phyloP scores from a whole-genome alignment of 2,329 filamentous ascomycete genomes.

The Colletotrichum zoysiae region DNA sequence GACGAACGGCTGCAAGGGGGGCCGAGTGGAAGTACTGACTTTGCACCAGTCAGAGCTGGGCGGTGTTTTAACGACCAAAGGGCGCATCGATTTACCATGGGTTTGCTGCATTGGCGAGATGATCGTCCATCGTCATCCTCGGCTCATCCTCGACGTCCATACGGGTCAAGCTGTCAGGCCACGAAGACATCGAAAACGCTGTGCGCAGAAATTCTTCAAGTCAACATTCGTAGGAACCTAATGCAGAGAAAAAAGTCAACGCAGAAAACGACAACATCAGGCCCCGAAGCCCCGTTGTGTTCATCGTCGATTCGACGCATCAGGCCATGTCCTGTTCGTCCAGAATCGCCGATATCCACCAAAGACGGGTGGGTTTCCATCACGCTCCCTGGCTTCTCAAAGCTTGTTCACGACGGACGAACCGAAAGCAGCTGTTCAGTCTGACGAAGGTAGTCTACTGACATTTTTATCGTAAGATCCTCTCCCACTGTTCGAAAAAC shows the following conservation, averaged over 20 bases:
- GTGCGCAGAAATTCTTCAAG: neutral
- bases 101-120: slow-evolving; percentile 4
- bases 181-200: neutral
- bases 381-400: neutral
- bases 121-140: too few relatives aligned
- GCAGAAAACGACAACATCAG: neutral
- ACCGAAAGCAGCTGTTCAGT: too few relatives aligned
- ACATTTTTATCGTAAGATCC: too few relatives aligned
- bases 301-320: neutral
- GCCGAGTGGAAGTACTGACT: neutral
- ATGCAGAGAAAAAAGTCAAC: neutral
- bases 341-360: neutral
- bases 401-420: too few relatives aligned
- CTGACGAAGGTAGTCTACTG: too few relatives aligned
- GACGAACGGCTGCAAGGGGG: slow-evolving; percentile 16
- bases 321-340: neutral
- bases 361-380: neutral
- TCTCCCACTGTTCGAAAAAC: too few relatives aligned
- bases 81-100: slow-evolving; percentile 3
- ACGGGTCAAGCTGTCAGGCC: neutral
- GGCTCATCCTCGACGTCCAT: neutral
- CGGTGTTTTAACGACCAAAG: slow-evolving; percentile 13
- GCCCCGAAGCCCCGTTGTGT: neutral
- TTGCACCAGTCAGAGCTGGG: slow-evolving; percentile 33
- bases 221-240: neutral